Evolutionary conservation across 2,329 filamentous ascomycete genomes (phyloP).

Genomic region (Fusarium vanettenii): DNA sequence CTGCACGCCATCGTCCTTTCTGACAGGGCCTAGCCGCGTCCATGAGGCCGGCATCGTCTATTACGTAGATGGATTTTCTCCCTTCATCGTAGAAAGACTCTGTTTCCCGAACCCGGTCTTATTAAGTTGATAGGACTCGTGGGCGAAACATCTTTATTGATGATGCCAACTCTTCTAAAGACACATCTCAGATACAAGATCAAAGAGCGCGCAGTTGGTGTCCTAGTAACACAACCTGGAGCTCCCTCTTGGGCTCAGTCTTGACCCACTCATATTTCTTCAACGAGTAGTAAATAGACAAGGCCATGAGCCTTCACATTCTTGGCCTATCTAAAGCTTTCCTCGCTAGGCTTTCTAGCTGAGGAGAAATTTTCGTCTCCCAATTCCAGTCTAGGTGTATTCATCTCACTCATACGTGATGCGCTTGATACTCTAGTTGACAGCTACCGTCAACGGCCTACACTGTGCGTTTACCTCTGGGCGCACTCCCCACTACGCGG

Average conservation of each 20-base stretch:
- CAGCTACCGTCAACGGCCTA: no score
- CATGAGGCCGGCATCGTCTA: background rate
- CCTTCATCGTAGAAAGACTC: background rate
- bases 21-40: background rate
- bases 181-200: background rate
- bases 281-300: background rate
- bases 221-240: background rate
- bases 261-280: background rate
- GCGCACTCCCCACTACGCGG: no score
- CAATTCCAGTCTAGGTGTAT: background rate
- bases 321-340: background rate
- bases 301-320: background rate
- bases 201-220: background rate
- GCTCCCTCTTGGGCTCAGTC: background rate
- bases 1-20: background rate
- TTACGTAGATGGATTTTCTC: background rate
- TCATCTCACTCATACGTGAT: background rate
- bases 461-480: no score
- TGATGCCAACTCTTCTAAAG: background rate
- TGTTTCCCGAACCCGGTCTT: background rate
- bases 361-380: background rate
- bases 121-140: background rate
- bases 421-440: background rate
- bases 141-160: background rate
- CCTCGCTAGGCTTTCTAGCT: background rate